Base-by-base conservation (phyloP, 352 stramenopile species). In the Globisporangium alternatum region DNA sequence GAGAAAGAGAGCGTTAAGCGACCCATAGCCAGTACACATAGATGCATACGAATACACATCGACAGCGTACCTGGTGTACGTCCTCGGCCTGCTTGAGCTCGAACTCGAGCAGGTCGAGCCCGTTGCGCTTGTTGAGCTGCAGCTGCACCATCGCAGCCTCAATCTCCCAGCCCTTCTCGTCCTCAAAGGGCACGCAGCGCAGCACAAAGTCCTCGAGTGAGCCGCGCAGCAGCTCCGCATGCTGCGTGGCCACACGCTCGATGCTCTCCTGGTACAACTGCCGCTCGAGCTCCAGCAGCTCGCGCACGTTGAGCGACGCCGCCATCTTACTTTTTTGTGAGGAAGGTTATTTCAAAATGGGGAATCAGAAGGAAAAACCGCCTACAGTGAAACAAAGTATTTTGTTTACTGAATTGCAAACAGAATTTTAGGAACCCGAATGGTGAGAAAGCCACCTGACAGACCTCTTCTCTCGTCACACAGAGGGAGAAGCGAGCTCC, bases 261-360 rank as follows among this genome's bases (percentile, higher is more conserved):
- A 95, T 93, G 64, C 79, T 92, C 53, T 95, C 82, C 70, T 95
- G 82, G 62, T 93, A 93, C 31, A 95, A 74, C 71, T 90, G 77
- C 25, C 80, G 73, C 77, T 95, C 83, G 43, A 93, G 74, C 70
- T 93, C 84, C 65, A 93, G 73, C 69, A 93, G 66, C 67, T 91
- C 75, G 21, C 80, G 81, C 54, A 91, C 84, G 43, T 80, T 88
- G 39, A 86, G 77, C 59, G 70, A 53, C 49, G 53, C 53, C 6
- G n/a, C 15, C 22, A 33, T 41, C 41, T 28, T 28, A 2, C 25
- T 28, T 28, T 28, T 39, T 0, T 10, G 33, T 39, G 33, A 39
- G 33, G 33, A 39, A 39, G 9, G 25, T 28, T 28, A 28, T 28
- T 28, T 28, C 2, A 1, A 28, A 28, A 28, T 3, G 1, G 25